A percentile compares a stretch with the other conserved stretches of the same genome.
Conservation (phyloP, 306 rosid genomes). For the Macrotyloma uniflorum region DNA sequence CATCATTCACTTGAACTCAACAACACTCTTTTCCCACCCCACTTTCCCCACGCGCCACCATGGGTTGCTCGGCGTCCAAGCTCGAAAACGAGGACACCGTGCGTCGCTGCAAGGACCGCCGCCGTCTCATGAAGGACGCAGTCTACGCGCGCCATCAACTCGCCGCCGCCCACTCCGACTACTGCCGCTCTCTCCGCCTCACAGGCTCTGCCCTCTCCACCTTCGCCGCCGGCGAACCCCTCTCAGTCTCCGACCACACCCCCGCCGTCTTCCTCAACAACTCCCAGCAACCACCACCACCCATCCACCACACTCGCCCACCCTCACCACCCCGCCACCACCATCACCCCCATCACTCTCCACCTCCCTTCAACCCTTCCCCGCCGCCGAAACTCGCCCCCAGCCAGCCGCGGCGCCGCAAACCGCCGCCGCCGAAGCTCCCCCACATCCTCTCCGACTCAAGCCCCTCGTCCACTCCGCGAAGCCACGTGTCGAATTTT, state of each 20-base stretch:
- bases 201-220: slow-evolving; percentile 82
- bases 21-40: not conserved
- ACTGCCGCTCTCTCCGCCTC: slow-evolving; percentile 85
- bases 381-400: slow-evolving; percentile 16
- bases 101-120: slow-evolving; percentile 92
- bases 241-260: slow-evolving; percentile 75
- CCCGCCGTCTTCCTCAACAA: slow-evolving; percentile 77
- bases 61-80: slow-evolving; percentile 96
- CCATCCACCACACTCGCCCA: not conserved
- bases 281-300: slow-evolving; percentile 41
- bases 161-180: slow-evolving; percentile 97
- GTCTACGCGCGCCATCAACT: slow-evolving; percentile 84
- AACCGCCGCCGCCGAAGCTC: slow-evolving; percentile 62
- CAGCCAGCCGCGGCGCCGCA: slow-evolving; percentile 50
- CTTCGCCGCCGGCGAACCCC: slow-evolving; percentile 76
- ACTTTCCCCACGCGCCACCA: slow-evolving; percentile 22
- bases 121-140: slow-evolving; percentile 88
- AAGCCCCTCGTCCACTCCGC: slow-evolving; percentile 61
- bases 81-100: slow-evolving; percentile 93
- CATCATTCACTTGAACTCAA: not conserved
- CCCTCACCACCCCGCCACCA: slow-evolving; percentile 44
- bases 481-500: slow-evolving; percentile 63
- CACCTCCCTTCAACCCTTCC: slow-evolving; percentile 57
- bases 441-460: slow-evolving; percentile 96
- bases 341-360: slow-evolving; percentile 55